Base-by-base conservation (phyloP, 1,284 basidiomycete species). In the Apiotrichum montevideense region DNA sequence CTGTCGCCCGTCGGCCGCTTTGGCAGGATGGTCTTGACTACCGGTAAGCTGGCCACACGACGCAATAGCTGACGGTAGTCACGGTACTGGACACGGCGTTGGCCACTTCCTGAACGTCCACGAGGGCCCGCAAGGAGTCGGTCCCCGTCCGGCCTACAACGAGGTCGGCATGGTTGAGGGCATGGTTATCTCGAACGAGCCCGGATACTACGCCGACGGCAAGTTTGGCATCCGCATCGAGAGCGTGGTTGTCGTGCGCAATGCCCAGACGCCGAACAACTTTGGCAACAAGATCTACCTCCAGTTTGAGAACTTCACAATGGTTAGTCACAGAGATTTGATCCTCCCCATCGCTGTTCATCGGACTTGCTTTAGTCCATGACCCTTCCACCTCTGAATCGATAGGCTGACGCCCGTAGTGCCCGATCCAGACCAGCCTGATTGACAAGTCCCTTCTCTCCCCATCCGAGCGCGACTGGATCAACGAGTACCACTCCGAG, bases 161-260 rank as follows among this genome's bases (percentile, higher is more conserved):
- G 84, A 79, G 45, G 82, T 85, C 0, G 76, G 87, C 1, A 73
- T 96, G 52, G 87, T 88, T 70, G 79, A 83, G 6, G 91, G 91
- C 7, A 92, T 93, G 87, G 90, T 89, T 0, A 80, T 96, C 39
- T 91, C 90, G 0, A 95, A 96, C 70, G 85, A 98, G 68, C 95
- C 95, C 0, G 95, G 92, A 2, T 98, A 90, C 75, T 96, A 97
- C 74, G 85, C 85, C 14, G 93, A 97, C 66, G 95, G 93, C 5
- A 79, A 83, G 57, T 98, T 87, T 71, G 95, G 95, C 3, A 91
- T 98, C 64, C 85, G 95, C 2, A 93, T 96, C 66, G 95, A 98
- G 78, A 92, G 85, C 71, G 81, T 95, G 44, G 84, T 93, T 14
- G 79, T 92, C 34, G 86, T 94, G 7, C 81, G 82, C 57, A 81